Evolutionary conservation across 2,329 filamentous ascomycete species (phyloP).

Genomic region (Coniochaeta pulveracea): DNA sequence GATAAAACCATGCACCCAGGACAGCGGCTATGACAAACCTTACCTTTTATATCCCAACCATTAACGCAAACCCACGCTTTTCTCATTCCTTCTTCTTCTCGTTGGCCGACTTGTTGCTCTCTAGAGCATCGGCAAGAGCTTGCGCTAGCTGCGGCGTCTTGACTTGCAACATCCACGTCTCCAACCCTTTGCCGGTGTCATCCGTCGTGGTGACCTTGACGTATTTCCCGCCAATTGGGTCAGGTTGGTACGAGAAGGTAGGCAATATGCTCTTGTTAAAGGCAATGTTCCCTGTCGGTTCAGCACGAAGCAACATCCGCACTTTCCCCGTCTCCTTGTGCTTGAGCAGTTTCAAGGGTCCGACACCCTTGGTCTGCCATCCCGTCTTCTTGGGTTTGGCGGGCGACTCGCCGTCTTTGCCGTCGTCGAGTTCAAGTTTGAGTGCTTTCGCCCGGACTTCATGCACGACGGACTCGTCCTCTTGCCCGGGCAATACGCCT

Average conservation of each 20-base stretch:
- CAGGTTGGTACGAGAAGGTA: constrained; percentile 49
- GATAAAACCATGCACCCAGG: too few relatives aligned
- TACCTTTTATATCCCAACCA: too few relatives aligned
- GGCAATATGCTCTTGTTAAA: constrained; percentile 59
- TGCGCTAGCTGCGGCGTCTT: constrained; percentile 51
- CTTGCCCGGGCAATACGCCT: constrained; percentile 56
- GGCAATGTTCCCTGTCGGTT: constrained; percentile 62
- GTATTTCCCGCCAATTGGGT: constrained; percentile 38
- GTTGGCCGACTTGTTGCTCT: constrained; percentile 44
- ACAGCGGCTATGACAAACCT: too few relatives aligned
- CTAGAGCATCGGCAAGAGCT: constrained; percentile 37
- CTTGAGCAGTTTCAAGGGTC: constrained; percentile 60
- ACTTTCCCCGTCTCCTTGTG: constrained; percentile 57
- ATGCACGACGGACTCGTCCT: constrained; percentile 59
- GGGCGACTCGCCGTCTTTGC: constrained; percentile 32
- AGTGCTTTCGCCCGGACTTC: constrained; percentile 62
- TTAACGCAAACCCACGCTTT: too few relatives aligned
- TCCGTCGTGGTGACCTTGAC: constrained; percentile 46
- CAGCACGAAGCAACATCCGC: constrained; percentile 61
- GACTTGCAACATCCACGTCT: constrained; percentile 62
- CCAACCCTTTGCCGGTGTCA: constrained; percentile 46
- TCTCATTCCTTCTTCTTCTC: constrained; percentile 30
- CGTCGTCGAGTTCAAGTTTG: constrained; percentile 40
- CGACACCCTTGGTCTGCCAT: constrained; percentile 62
- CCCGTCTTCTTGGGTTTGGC: constrained; percentile 33